Evolutionary conservation across 208 protist genomes (phyloP).

Genomic region (Wallacemonas sp.): DNA sequence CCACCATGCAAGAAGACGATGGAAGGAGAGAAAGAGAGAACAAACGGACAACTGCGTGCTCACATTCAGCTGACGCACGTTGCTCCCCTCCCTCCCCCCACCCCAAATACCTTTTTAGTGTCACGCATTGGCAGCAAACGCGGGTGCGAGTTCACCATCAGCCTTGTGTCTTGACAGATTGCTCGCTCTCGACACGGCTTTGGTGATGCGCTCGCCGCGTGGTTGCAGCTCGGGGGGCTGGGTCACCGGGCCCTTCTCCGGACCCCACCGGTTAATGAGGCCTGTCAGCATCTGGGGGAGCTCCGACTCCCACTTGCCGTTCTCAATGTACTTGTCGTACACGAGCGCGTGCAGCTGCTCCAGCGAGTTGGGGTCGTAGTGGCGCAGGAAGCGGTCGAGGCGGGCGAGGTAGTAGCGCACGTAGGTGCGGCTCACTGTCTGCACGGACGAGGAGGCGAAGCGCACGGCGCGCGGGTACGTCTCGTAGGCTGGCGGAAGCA

Average conservation of each 20-base stretch:
- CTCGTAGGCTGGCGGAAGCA: conserved; percentile 64
- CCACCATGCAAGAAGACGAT: not conserved
- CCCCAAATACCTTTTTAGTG: too few species aligned
- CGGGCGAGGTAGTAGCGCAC: conserved; percentile 75
- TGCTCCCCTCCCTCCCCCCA: too few species aligned
- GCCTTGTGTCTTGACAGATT: not conserved
- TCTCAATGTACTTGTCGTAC: conserved; percentile 66
- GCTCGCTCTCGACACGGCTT: not conserved
- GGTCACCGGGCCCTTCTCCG: conserved; percentile 39
- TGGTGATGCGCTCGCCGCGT: not conserved
- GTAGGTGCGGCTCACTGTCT: conserved; percentile 52
- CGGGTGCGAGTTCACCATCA: not conserved
- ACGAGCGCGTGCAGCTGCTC: conserved; percentile 55
- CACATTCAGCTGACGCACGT: too few species aligned
- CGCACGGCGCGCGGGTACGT: conserved; percentile 45
- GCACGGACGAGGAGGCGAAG: conserved; percentile 31
- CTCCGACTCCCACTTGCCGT: conserved; percentile 37
- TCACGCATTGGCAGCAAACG: conserved; percentile 5
- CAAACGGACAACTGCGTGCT: too few species aligned
- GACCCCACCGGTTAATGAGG: conserved; percentile 62
- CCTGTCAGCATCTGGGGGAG: conserved; percentile 48
- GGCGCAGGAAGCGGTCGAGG: conserved; percentile 50
- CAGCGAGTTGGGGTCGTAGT: conserved; percentile 77
- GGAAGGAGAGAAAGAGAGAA: not conserved
- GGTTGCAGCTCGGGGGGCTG: conserved; percentile 24